phyloP scores from a whole-genome alignment of 352 stramenopile species.

The Halophytophthora polymorphica region DNA sequence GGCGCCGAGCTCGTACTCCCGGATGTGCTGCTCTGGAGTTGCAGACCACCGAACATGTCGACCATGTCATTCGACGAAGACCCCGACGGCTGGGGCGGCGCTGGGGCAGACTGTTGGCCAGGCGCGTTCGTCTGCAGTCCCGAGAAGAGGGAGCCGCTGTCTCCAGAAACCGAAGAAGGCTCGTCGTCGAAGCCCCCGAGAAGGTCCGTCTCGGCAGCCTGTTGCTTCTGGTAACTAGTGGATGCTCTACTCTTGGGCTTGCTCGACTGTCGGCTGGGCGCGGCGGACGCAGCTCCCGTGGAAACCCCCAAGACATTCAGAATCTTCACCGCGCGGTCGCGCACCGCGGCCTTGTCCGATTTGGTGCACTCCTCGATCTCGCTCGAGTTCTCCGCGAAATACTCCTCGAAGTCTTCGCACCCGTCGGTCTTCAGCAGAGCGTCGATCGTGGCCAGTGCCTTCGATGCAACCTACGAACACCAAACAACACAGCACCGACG shows the following conservation, averaged over 20 bases:
- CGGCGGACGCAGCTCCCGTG: constrained; percentile 20
- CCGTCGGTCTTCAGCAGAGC: constrained; percentile 71
- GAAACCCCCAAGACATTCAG: constrained; percentile 57
- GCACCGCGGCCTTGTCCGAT: constrained; percentile 76
- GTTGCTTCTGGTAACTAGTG: constrained; percentile 34
- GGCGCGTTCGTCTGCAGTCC: constrained; percentile 45
- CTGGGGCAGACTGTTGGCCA: constrained; percentile 24
- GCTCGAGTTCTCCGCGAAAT: constrained; percentile 76
- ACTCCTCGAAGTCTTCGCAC: constrained; percentile 82
- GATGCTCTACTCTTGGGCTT: constrained; percentile 27
- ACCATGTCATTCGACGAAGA: constrained; percentile 32
- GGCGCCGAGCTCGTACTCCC: constrained; percentile 11
- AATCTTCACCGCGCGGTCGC: constrained; percentile 76
- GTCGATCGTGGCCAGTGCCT: constrained; percentile 94
- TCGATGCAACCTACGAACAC: constrained; percentile 87
- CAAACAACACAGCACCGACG: constrained; percentile 15
- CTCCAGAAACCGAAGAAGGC: constrained; percentile 23
- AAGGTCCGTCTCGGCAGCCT: constrained; percentile 54
- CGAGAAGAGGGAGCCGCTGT: constrained; percentile 51
- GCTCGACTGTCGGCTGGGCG: constrained; percentile 21
- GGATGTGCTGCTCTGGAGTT: constrained; percentile 47
- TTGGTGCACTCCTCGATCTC: constrained; percentile 73
- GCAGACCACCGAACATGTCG: constrained; percentile 80
- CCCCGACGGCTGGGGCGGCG: constrained; percentile 15
- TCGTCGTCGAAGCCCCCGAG: constrained; percentile 70